These are phyloP conservation scores for Taphrina betulina DNA, from an alignment of 1,139 yeast genomes.

Conservation along the genomic window DNA sequence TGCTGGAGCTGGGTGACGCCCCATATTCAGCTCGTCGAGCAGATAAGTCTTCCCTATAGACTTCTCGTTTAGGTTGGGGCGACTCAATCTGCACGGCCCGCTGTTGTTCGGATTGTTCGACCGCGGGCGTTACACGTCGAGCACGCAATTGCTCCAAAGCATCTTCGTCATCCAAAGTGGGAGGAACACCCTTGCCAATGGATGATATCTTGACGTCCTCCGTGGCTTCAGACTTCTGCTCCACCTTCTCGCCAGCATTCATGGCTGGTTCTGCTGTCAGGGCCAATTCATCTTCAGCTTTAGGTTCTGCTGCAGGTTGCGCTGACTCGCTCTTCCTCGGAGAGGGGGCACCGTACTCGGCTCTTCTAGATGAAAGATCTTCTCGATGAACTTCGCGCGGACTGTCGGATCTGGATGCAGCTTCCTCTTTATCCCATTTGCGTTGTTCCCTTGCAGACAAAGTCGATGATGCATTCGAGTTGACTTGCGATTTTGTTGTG, in stretches of 20 bases:
- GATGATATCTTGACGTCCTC: too few species aligned
- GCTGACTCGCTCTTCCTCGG: neutral
- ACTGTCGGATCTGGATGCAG: neutral
- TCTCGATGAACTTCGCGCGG: constrained; percentile 18
- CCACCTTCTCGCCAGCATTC: neutral
- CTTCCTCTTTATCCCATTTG: constrained; percentile 18
- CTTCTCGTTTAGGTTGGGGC: constrained; percentile 6
- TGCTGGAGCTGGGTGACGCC: neutral
- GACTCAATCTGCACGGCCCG: constrained; percentile 4
- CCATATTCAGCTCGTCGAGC: constrained; percentile 29
- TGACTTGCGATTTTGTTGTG: neutral
- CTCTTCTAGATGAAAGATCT: constrained; percentile 20
- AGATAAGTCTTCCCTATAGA: constrained; percentile 20
- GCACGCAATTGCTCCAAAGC: constrained; percentile 19
- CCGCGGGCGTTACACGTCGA: constrained; percentile 29
- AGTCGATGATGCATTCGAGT: neutral
- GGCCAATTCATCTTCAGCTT: neutral
- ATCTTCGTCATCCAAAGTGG: constrained; percentile 22
- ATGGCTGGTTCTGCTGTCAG: neutral
- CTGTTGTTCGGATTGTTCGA: constrained; percentile 10
- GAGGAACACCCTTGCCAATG: constrained; percentile 25
- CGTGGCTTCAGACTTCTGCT: neutral
- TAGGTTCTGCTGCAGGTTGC: neutral
- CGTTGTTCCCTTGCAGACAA: constrained; percentile 17
- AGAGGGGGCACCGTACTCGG: constrained; percentile 22